Conservation (phyloP, 2,329 filamentous ascomycete genomes). For the Pezicula neosporulosa region DNA sequence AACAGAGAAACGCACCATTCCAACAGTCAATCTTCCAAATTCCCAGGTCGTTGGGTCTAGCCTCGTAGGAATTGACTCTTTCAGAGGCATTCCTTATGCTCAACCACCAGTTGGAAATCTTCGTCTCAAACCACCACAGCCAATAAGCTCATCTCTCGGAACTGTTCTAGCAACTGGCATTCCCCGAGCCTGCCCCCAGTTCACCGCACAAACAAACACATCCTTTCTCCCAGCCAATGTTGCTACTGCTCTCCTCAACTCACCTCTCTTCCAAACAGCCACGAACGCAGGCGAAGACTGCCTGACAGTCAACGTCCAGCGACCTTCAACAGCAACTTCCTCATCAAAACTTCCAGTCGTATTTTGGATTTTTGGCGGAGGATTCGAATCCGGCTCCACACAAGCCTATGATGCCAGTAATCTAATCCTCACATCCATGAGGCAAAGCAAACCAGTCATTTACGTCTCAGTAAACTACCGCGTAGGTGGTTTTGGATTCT, state of each 20-base stretch:
- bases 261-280: conserved; percentile 53
- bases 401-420: no score
- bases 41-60: no score
- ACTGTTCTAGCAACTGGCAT: conserved; percentile 55
- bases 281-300: conserved; percentile 61
- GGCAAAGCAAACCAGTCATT: no score
- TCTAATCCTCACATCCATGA: no score
- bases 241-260: conserved; percentile 42
- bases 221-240: conserved; percentile 37
- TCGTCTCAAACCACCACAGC: conserved; percentile 67
- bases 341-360: conserved; percentile 51
- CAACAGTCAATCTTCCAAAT: no score
- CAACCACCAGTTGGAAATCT: conserved; percentile 63
- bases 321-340: conserved; percentile 50
- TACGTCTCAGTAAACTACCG: conserved; percentile 47
- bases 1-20: no score
- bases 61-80: conserved; percentile 30
- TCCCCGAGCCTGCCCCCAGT: conserved; percentile 68
- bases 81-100: conserved; percentile 74
- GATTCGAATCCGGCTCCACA: conserved; percentile 60
- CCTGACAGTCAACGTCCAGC: conserved; percentile 57
- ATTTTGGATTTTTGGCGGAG: conserved; percentile 70
- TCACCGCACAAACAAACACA: conserved; percentile 44
- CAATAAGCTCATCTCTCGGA: conserved; percentile 53
- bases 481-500: conserved; percentile 69